phyloP scores from a whole-genome alignment of 106 monocot species.

The Platanthera guangdongensis region DNA sequence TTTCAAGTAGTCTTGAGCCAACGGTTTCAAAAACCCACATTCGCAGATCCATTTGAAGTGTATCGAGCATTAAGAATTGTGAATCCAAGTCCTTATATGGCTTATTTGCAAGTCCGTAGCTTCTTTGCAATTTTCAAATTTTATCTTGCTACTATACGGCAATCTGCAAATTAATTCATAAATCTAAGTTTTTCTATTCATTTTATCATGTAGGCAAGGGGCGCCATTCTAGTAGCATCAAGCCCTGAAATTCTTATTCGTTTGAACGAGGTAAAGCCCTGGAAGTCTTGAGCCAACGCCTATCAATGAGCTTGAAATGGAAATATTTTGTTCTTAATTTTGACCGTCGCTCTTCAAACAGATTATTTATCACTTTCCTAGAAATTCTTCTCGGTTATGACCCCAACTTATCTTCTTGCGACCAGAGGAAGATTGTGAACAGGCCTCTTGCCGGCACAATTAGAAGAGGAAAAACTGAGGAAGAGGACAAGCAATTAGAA shows the following conservation, averaged over 20 bases:
- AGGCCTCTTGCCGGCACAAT: conserved; percentile 65
- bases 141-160: no score
- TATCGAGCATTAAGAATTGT: conserved; percentile 87
- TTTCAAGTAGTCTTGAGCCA: conserved; percentile 96
- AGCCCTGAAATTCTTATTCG: conserved; percentile 94
- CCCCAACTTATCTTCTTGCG: neutral
- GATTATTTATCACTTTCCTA: no score
- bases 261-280: conserved; percentile 46
- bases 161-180: neutral
- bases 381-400: neutral
- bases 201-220: conserved; percentile 54
- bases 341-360: no score
- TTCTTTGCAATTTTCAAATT: neutral
- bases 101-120: conserved; percentile 69
- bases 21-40: conserved; percentile 84
- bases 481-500: conserved; percentile 41
- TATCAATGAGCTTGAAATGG: no score
- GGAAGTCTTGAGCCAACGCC: no score
- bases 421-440: conserved; percentile 48
- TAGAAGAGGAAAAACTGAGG: conserved; percentile 39
- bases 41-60: conserved; percentile 93
- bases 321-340: no score
- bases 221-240: conserved; percentile 85
- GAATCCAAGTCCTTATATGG: conserved; percentile 97
- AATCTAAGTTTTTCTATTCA: neutral